Base-by-base conservation (phyloP, 2,329 filamentous ascomycete species). In the Zymoseptoria tritici region DNA sequence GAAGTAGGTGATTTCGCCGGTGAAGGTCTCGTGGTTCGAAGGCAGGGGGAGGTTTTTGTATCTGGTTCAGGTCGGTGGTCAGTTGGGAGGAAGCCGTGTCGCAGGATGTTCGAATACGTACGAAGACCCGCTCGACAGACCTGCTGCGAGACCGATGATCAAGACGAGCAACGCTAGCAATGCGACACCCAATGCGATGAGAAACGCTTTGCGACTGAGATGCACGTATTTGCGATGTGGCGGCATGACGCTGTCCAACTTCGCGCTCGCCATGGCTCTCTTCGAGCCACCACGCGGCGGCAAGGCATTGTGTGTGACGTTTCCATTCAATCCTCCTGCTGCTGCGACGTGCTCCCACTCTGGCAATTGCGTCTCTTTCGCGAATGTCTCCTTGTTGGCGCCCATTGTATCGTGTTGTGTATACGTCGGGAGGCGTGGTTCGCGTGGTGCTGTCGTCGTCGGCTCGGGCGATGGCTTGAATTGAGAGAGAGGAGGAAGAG, bases 1-100 rank as follows among this genome's bases (percentile, higher is more conserved):
- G 72, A 88, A 92, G 75, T 85, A 92, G 0, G 87, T 90, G 55
- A 89, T 72, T 55, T 89, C 85, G 56, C 86, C 87, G 3, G 76
- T 80, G 67, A 83, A 84, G 0, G 80, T 78, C 1, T 79, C 76
- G 9, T 77, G 76, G 58, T 81, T 78, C 22, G 74, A 76, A 2
- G 82, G 82, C 7, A 84, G 75, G 3, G 81, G 81, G 6, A 84
- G 74, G 62, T 81, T 79, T 50, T 71, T 66, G 56, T 62, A 60
- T 52, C 72, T 74, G 50, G 3, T 2, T 29, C 36, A 16, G 36
- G 11, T 42, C 9, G 9, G 11, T 5, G 8, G 36, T 42, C 16
- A 42, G 36, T 42, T 7, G 36, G n/a, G n/a, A 52, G 11, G 22
- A 24, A 24, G 22, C 22, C 22, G 49, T 53, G 21, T 29, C 49